Conservation (phyloP, 108 stramenopile genomes). For the Cafeteria roenbergensis region DNA sequence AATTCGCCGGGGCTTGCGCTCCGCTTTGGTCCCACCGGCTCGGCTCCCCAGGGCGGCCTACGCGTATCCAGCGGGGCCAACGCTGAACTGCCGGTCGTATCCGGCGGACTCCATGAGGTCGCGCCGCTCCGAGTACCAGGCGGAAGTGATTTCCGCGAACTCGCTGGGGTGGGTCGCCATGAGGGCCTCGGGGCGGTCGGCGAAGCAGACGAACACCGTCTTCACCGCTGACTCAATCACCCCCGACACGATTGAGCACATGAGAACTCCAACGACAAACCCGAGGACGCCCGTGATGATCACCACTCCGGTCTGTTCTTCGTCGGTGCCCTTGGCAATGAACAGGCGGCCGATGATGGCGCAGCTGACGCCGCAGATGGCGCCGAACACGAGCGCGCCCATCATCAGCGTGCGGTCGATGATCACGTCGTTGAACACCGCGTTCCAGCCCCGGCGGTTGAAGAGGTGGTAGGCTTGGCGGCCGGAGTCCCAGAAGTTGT, state of each 20-base stretch:
- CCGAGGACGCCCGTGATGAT: constrained; percentile 33
- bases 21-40: no score
- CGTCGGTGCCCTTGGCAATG: neutral
- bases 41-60: no score
- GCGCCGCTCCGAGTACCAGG: constrained; percentile 35
- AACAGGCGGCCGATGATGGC: neutral
- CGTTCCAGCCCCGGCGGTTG: constrained; percentile 51
- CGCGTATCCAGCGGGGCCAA: no score
- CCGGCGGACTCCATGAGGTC: neutral
- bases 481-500: constrained; percentile 58
- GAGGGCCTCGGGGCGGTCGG: constrained; percentile 62
- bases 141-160: constrained; percentile 37
- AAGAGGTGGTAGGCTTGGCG: constrained; percentile 60
- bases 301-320: neutral
- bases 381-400: constrained; percentile 5
- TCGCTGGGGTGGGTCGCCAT: constrained; percentile 50
- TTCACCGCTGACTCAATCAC: constrained; percentile 54
- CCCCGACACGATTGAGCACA: constrained; percentile 43
- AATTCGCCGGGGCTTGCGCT: no score
- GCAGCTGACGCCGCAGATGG: neutral
- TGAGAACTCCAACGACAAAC: constrained; percentile 43
- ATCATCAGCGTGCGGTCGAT: constrained; percentile 17
- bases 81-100: no score
- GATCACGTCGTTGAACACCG: constrained; percentile 17
- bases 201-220: constrained; percentile 69